Evolutionary conservation across 2,329 filamentous ascomycete species (phyloP).

Genomic region (Aspergillus ruber): DNA sequence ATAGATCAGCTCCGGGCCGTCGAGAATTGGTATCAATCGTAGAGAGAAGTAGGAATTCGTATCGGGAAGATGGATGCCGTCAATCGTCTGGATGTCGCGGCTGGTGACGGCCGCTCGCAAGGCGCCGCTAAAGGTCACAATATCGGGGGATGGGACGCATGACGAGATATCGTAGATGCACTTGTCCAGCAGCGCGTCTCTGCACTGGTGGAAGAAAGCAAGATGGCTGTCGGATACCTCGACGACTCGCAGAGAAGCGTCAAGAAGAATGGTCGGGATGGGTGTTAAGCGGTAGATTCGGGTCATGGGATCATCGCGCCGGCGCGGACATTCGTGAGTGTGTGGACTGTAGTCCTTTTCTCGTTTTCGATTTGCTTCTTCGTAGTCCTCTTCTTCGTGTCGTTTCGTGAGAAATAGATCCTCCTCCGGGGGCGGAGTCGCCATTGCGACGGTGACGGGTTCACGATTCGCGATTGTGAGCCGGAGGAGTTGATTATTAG

Average conservation of each 20-base stretch:
- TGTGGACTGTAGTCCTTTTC: neutral
- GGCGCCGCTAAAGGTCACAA: slow-evolving; percentile 30
- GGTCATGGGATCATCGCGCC: slow-evolving; percentile 8
- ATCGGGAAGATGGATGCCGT: slow-evolving; percentile 19
- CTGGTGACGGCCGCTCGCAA: slow-evolving; percentile 33
- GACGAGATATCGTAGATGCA: slow-evolving; percentile 37
- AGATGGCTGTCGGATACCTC: slow-evolving; percentile 42
- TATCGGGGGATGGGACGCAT: slow-evolving; percentile 28
- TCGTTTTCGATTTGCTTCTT: neutral
- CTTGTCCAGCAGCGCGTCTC: slow-evolving; percentile 30
- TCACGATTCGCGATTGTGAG: slow-evolving; percentile 13
- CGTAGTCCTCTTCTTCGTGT: neutral
- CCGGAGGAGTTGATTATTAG: slow-evolving; percentile 17
- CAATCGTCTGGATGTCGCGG: slow-evolving; percentile 28
- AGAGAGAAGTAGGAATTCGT: slow-evolving; percentile 19
- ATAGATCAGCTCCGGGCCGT: slow-evolving; percentile 33
- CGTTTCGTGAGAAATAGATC: neutral
- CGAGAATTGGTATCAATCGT: slow-evolving; percentile 39
- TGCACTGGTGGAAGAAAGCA: slow-evolving; percentile 23
- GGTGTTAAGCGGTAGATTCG: slow-evolving; percentile 27
- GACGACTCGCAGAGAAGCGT: slow-evolving; percentile 30
- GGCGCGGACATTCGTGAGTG: neutral
- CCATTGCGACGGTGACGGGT: slow-evolving; percentile 13
- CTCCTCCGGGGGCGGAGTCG: slow-evolving; percentile 23
- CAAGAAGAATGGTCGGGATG: slow-evolving; percentile 33